Evolutionary conservation across 148 eudicot genomes (phyloP), one percentile per base, ranked within the genome.

Genomic region (Beta vulgaris): DNA sequence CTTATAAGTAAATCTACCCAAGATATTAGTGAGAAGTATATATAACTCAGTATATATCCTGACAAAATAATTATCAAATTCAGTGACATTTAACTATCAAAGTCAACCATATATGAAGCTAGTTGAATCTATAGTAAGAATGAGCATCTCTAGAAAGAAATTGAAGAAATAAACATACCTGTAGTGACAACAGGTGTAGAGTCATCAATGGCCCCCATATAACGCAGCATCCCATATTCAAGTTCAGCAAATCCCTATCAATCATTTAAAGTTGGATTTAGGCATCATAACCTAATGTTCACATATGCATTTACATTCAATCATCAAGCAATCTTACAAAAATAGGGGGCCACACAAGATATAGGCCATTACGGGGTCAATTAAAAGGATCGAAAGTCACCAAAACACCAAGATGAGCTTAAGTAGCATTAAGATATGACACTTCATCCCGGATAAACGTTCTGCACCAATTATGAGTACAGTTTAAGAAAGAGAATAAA

Each of bases 191-290:
- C 81, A 81, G 90, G 93, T 29, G 97, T 93, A 43, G 88, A 81
- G 78, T 91, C 97, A 82, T 93, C 97, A 63, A 93, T 93, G 68
- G 97, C 93, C 43, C 91, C 91, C 97, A 91, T 93, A 87, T 91
- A 91, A 29, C 97, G 88, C 75, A 93, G 80, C 98, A 93, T 93
- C 28, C 97, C 98, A 77, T 91, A 93, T 88, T 93, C 98, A 77
- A 93, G 90, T 81, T 93, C 98, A 31, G 98, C 97, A 85, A 93
- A 93, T 68, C 98, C 98, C 97, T 93, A 81, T 74, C 76, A 69
- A 44, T 40, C 72, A 79, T 39, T 54, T 25, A 61, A 23, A 25
- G 39, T 61, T 7, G 34, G 46, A 57, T 34, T 59, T 36, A 18
- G 8, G 42, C 23, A 43, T 49, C 10, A 70, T 19, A 46, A 60